Conservation (phyloP, 495 filamentous ascomycete species). For the Polyplosphaeria fusca region DNA sequence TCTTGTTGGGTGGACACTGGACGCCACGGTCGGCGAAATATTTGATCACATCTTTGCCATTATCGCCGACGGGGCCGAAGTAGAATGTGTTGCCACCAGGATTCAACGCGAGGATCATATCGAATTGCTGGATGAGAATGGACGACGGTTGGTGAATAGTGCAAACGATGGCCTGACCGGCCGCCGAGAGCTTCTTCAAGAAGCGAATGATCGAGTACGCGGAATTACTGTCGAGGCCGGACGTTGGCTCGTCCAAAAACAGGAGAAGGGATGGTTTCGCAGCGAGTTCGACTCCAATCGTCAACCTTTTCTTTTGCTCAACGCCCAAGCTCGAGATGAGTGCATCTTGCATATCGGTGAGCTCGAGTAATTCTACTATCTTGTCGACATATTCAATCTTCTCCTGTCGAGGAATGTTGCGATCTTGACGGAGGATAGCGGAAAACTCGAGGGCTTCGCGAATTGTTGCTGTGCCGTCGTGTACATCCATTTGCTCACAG, state of each 20-base stretch:
- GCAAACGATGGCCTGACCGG: conserved; percentile 73
- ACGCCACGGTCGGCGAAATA: conserved; percentile 65
- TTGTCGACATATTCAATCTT: conserved; percentile 46
- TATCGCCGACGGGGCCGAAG: conserved; percentile 67
- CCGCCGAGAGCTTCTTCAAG: conserved; percentile 74
- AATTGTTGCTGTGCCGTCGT: conserved; percentile 64
- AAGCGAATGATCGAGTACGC: conserved; percentile 81
- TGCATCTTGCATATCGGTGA: conserved; percentile 43
- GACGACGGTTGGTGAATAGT: conserved; percentile 79
- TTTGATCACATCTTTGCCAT: conserved; percentile 58
- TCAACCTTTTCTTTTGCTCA: conserved; percentile 70
- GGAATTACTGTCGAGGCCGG: conserved; percentile 78
- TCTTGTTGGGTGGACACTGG: conserved; percentile 60
- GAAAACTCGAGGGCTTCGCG: conserved; percentile 67
- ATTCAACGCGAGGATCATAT: conserved; percentile 69
- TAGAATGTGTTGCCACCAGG: conserved; percentile 71
- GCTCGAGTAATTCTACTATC: conserved; percentile 44
- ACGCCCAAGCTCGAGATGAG: conserved; percentile 55
- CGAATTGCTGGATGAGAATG: conserved; percentile 70
- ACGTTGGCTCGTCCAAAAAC: conserved; percentile 60
- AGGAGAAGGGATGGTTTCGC: conserved; percentile 78
- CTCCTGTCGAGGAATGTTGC: conserved; percentile 45
- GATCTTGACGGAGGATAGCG: conserved; percentile 60
- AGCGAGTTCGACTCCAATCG: conserved; percentile 89
- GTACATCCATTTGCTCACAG: conserved; percentile 84